A percentile compares a stretch with the other conserved stretches of the same genome.
Conservation (phyloP, 2,329 filamentous ascomycete species). For the Arthrobotrys conoides region DNA sequence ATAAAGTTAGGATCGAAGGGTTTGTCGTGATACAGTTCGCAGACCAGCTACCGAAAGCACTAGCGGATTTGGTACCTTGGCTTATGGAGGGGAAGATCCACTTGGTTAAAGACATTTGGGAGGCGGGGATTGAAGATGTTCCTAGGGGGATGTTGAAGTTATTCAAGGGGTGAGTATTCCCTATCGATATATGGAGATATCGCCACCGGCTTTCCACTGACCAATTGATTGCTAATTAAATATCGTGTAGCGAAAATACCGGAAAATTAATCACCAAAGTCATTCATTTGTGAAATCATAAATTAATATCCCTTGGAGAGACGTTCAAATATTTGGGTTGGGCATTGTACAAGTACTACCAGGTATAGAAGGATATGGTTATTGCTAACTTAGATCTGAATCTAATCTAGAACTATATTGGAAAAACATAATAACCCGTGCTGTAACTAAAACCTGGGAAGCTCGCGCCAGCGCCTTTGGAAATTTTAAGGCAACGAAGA, state of each 20-base stretch:
- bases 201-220: not conserved
- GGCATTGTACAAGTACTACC: not conserved
- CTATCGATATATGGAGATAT: too few species aligned
- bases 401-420: not conserved
- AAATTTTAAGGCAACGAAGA: too few species aligned
- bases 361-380: not conserved
- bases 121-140: constrained; percentile 49
- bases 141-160: constrained; percentile 60
- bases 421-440: not conserved
- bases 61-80: constrained; percentile 50
- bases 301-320: not conserved
- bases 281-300: not conserved
- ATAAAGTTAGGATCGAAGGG: constrained; percentile 67
- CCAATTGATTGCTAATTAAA: not conserved
- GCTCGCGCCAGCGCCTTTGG: too few species aligned
- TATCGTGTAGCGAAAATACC: constrained; percentile 37
- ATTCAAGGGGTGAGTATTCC: constrained; percentile 42
- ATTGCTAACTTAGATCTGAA: not conserved
- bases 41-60: constrained; percentile 61
- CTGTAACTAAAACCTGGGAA: too few species aligned
- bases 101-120: constrained; percentile 52
- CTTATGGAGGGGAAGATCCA: constrained; percentile 52
- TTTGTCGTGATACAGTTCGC: constrained; percentile 69
- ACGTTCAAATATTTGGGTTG: not conserved
- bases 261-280: constrained; percentile 41